phyloP scores from a whole-genome alignment of 2,329 filamentous ascomycete genomes.

The Colletotrichum higginsianum region DNA sequence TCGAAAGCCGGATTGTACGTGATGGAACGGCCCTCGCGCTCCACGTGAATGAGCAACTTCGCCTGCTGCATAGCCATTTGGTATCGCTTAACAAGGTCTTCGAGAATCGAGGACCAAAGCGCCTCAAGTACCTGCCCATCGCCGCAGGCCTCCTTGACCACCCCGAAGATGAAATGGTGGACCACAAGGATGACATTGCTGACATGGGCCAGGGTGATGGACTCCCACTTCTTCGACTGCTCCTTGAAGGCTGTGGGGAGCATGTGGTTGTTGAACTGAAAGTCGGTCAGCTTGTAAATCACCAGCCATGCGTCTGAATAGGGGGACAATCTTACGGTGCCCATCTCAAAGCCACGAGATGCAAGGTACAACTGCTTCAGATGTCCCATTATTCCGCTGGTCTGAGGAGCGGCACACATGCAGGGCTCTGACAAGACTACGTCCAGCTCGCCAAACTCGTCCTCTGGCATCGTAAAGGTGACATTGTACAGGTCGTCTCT shows the following conservation, averaged over 20 bases:
- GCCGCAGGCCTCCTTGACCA: slow-evolving; percentile 59
- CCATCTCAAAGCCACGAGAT: slow-evolving; percentile 69
- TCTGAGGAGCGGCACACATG: slow-evolving; percentile 5
- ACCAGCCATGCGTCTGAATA: too few species aligned
- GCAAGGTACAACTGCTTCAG: slow-evolving; percentile 51
- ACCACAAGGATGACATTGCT: slow-evolving; percentile 65
- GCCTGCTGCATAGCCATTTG: slow-evolving; percentile 62
- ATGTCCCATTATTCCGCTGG: slow-evolving; percentile 54
- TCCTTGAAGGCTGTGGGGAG: slow-evolving; percentile 64
- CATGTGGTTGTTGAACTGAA: slow-evolving; percentile 56
- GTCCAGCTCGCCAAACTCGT: slow-evolving; percentile 12
- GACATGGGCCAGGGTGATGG: slow-evolving; percentile 63
- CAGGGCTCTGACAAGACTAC: slow-evolving; percentile 39
- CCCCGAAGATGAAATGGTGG: slow-evolving; percentile 64
- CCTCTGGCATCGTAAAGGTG: background rate
- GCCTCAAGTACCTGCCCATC: slow-evolving; percentile 59
- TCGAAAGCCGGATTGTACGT: slow-evolving; percentile 70
- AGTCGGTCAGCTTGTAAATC: background rate
- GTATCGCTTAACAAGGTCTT: slow-evolving; percentile 63
- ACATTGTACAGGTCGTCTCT: background rate
- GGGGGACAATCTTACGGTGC: slow-evolving; percentile 56
- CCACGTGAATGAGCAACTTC: slow-evolving; percentile 66
- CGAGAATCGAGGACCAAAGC: slow-evolving; percentile 58
- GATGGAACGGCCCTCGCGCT: slow-evolving; percentile 60
- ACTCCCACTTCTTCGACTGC: slow-evolving; percentile 69